Conservation (phyloP, 768 basidiomycete genomes). For the Serendipita vermifera region DNA sequence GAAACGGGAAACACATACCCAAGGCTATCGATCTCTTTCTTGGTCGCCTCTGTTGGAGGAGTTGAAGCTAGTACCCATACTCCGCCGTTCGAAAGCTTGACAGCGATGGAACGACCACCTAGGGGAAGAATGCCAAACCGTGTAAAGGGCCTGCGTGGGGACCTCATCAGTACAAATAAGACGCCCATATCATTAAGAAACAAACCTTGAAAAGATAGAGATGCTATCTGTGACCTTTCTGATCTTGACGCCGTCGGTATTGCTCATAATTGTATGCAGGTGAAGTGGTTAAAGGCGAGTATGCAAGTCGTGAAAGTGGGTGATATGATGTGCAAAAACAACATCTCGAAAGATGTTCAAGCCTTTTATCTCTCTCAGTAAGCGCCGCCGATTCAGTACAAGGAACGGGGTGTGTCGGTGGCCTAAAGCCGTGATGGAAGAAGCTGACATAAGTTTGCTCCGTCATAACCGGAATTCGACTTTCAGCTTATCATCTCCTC, state of each 20-base stretch:
- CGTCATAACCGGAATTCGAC: too few species aligned
- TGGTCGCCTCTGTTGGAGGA: slow-evolving; percentile 53
- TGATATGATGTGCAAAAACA: too few species aligned
- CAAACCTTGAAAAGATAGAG: slow-evolving; percentile 26
- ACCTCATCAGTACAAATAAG: neutral
- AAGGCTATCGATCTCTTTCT: slow-evolving; percentile 43
- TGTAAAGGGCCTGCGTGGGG: slow-evolving; percentile 35
- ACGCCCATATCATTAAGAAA: neutral
- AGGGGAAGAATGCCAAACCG: slow-evolving; percentile 56
- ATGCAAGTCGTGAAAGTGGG: too few species aligned
- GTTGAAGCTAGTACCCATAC: slow-evolving; percentile 80
- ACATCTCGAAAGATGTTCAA: too few species aligned
- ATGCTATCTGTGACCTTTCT: slow-evolving; percentile 23
- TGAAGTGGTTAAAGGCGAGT: too few species aligned
- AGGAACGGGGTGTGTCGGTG: too few species aligned
- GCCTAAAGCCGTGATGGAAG: too few species aligned
- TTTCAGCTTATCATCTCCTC: too few species aligned
- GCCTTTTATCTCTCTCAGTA: too few species aligned
- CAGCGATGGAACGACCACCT: slow-evolving; percentile 74
- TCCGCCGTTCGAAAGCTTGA: slow-evolving; percentile 50
- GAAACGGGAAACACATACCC: slow-evolving; percentile 43
- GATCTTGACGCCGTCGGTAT: slow-evolving; percentile 2
- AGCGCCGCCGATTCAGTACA: too few species aligned
- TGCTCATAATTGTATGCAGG: too few species aligned
- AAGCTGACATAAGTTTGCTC: too few species aligned